Evolutionary conservation across 1,139 yeast genomes (phyloP).

Genomic region (Candida albicans): DNA sequence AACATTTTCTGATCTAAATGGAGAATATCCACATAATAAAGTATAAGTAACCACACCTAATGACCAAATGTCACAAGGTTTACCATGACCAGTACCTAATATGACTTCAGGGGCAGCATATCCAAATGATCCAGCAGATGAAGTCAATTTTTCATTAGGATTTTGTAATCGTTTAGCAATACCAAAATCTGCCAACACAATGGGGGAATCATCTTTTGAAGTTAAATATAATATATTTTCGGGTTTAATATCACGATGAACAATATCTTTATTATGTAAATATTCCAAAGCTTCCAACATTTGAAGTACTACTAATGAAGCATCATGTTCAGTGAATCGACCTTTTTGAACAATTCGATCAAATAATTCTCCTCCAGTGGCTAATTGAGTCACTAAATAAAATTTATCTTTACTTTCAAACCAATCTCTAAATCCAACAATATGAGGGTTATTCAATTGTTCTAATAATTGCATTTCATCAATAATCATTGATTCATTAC

Average conservation of each 20-base stretch:
- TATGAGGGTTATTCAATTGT: conserved; percentile 72
- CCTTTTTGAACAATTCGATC: conserved; percentile 79
- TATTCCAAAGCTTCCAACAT: conserved; percentile 73
- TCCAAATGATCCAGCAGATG: conserved; percentile 89
- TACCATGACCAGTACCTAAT: conserved; percentile 77
- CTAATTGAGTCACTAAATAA: conserved; percentile 73
- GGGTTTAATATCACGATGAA: conserved; percentile 89
- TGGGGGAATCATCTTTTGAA: conserved; percentile 52
- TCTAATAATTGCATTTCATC: conserved; percentile 74
- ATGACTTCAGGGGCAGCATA: conserved; percentile 94
- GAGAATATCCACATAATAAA: conserved; percentile 87
- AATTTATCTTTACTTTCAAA: conserved; percentile 81
- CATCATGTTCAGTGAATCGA: conserved; percentile 82
- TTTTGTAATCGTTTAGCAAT: conserved; percentile 72
- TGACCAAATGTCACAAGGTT: conserved; percentile 92
- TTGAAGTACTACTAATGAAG: conserved; percentile 67
- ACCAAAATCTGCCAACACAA: conserved; percentile 91
- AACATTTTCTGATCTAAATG: conserved; percentile 83
- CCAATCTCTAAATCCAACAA: conserved; percentile 83
- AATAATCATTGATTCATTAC: conserved; percentile 67
- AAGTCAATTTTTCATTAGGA: conserved; percentile 63
- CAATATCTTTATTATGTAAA: conserved; percentile 71
- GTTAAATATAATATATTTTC: conserved; percentile 76
- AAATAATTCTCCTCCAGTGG: conserved; percentile 90
- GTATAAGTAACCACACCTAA: conserved; percentile 91